These are phyloP conservation scores for Rhodofomes roseus DNA, from an alignment of 1,284 basidiomycete genomes.

Conservation along the genomic window DNA sequence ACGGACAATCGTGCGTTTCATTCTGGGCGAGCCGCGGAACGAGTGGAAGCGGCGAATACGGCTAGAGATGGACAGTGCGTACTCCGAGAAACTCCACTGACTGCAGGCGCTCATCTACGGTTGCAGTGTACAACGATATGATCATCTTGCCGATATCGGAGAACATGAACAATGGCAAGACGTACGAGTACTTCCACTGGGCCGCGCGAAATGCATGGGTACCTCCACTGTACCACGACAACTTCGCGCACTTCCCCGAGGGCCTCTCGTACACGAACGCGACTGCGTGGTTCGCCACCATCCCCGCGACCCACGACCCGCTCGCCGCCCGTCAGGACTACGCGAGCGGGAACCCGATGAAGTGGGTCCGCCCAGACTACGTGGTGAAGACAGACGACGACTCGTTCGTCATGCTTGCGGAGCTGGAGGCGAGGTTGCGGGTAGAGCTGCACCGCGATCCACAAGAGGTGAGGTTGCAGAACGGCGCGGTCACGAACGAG, in stretches of 20 bases:
- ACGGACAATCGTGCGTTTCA: slow-evolving; percentile 86
- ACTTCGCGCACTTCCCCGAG: slow-evolving; percentile 27
- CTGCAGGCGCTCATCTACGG: neutral
- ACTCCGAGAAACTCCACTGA: neutral
- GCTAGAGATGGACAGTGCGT: slow-evolving; percentile 90
- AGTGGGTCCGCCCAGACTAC: slow-evolving; percentile 83
- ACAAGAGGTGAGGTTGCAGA: slow-evolving; percentile 8
- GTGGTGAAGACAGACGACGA: slow-evolving; percentile 94
- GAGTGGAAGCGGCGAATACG: slow-evolving; percentile 79
- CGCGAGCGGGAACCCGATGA: slow-evolving; percentile 35
- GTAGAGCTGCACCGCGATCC: slow-evolving; percentile 55
- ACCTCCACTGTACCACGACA: slow-evolving; percentile 62
- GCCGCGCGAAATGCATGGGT: slow-evolving; percentile 91
- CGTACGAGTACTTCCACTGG: slow-evolving; percentile 84
- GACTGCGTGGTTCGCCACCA: slow-evolving; percentile 44
- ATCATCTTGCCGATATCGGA: slow-evolving; percentile 81
- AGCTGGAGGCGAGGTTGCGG: slow-evolving; percentile 83
- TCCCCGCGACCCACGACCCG: slow-evolving; percentile 67
- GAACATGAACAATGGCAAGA: slow-evolving; percentile 93
- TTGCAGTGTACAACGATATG: slow-evolving; percentile 83
- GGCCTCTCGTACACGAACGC: slow-evolving; percentile 60
- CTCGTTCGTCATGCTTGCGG: slow-evolving; percentile 90
- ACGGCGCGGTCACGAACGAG: neutral
- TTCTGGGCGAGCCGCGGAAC: slow-evolving; percentile 83
- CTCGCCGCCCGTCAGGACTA: slow-evolving; percentile 51